A percentile compares a stretch with the other conserved stretches of the same genome.
These are phyloP conservation scores for Pichia nakasei DNA, from an alignment of 805 yeast genomes.

Conservation along the genomic window DNA sequence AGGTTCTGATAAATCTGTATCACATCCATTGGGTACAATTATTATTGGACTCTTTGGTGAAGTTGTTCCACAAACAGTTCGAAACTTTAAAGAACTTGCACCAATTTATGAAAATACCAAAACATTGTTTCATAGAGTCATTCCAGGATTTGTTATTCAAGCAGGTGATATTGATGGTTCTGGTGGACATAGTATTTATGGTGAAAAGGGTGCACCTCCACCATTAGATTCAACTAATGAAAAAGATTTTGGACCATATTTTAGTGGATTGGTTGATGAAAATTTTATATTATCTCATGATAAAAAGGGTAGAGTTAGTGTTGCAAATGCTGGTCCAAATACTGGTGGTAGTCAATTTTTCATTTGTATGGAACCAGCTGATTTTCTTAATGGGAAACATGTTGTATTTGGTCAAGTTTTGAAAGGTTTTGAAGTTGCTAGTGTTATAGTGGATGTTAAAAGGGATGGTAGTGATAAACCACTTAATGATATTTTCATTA, in stretches of 20 bases:
- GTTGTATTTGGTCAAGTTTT: conserved; percentile 75
- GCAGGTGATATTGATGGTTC: conserved; percentile 80
- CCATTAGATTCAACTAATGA: conserved; percentile 2
- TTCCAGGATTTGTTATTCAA: conserved; percentile 69
- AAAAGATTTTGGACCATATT: conserved; percentile 36
- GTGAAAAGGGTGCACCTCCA: conserved; percentile 7
- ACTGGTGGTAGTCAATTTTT: conserved; percentile 66
- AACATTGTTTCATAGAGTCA: conserved; percentile 66
- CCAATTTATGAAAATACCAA: conserved; percentile 38
- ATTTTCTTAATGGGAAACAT: conserved; percentile 51
- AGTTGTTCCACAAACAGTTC: conserved; percentile 53
- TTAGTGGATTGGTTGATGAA: conserved; percentile 58
- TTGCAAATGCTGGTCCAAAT: conserved; percentile 44
- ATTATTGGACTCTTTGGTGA: conserved; percentile 58
- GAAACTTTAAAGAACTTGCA: conserved; percentile 48
- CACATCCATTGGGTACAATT: conserved; percentile 32
- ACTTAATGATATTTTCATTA: conserved; percentile 33
- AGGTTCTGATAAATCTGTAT: conserved; percentile 3
- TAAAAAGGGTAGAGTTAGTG: conserved; percentile 37
- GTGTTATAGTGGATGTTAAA: conserved; percentile 48
- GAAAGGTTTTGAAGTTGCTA: conserved; percentile 57
- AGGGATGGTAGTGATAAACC: conserved; percentile 38
- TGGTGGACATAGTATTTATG: conserved; percentile 72
- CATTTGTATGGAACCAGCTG: conserved; percentile 45
- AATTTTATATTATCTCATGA: conserved; percentile 43